Conservation (phyloP, 75 land plant species). For the Sequoia sempervirens region DNA sequence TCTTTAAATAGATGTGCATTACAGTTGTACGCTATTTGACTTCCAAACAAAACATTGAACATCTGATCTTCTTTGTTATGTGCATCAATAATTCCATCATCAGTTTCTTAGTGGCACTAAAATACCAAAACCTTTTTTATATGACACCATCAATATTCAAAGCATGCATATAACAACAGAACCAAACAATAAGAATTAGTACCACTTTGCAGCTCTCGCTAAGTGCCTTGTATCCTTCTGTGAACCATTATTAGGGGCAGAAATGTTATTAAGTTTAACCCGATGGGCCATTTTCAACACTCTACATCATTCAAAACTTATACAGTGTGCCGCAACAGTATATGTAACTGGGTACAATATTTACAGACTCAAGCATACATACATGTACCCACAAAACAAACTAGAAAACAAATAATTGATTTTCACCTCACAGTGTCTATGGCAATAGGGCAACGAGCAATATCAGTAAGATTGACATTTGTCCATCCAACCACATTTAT, state of each 20-base stretch:
- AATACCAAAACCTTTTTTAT: not conserved
- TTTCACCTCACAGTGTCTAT: not conserved
- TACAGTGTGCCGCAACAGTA: not conserved
- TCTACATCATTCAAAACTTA: not conserved
- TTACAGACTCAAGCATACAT: not conserved
- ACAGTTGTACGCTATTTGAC: not conserved
- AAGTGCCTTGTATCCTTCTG: not conserved
- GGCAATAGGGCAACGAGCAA: not conserved
- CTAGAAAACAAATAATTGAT: not conserved
- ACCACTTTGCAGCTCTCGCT: not conserved
- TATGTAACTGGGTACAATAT: not conserved
- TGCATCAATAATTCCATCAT: not conserved
- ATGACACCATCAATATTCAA: not conserved
- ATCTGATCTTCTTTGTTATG: not conserved
- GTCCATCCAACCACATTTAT: not conserved
- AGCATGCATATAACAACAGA: not conserved
- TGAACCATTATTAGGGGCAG: not conserved
- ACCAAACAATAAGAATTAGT: not conserved
- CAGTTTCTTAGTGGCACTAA: not conserved
- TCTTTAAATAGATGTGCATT: not conserved
- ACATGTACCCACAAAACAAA: not conserved
- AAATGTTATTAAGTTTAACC: not conserved
- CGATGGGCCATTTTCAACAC: not conserved
- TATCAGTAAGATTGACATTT: not conserved
- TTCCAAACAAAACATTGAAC: not conserved